Evolutionary conservation across 73 alveolate species (phyloP).

Genomic region (Paramecium caudatum): DNA sequence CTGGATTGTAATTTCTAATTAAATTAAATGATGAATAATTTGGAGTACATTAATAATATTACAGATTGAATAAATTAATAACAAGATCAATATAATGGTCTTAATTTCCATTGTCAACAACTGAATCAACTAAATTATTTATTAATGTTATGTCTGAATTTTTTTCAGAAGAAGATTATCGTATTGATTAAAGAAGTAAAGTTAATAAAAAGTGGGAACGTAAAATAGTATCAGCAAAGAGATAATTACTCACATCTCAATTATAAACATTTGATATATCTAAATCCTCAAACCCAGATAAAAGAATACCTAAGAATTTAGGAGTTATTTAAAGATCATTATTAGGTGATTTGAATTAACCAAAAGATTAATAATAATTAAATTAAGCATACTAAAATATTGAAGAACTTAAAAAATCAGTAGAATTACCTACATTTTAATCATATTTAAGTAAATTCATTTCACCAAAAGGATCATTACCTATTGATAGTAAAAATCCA

Average conservation of each 20-base stretch:
- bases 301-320: slow-evolving; percentile 54
- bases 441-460: slow-evolving; percentile 59
- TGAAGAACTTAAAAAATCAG: neutral
- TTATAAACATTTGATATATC: slow-evolving; percentile 41
- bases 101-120: neutral
- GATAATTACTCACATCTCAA: slow-evolving; percentile 46
- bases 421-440: slow-evolving; percentile 42
- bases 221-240: slow-evolving; percentile 22
- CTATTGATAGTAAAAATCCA: slow-evolving; percentile 68
- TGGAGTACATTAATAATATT: slow-evolving; percentile 39
- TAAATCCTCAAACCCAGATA: slow-evolving; percentile 62
- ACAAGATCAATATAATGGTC: neutral
- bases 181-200: slow-evolving; percentile 67
- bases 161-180: slow-evolving; percentile 70
- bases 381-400: neutral
- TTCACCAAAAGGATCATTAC: slow-evolving; percentile 61
- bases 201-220: slow-evolving; percentile 69
- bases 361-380: slow-evolving; percentile 19
- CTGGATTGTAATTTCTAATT: slow-evolving; percentile 19
- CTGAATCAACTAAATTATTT: neutral
- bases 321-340: slow-evolving; percentile 41
- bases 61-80: neutral
- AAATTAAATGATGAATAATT: slow-evolving; percentile 31
- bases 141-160: slow-evolving; percentile 71
- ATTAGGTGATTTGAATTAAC: slow-evolving; percentile 48